A percentile compares a stretch with the other conserved stretches of the same genome.
Conservation (phyloP, 805 yeast species). For the Ogataea pilisensis region DNA sequence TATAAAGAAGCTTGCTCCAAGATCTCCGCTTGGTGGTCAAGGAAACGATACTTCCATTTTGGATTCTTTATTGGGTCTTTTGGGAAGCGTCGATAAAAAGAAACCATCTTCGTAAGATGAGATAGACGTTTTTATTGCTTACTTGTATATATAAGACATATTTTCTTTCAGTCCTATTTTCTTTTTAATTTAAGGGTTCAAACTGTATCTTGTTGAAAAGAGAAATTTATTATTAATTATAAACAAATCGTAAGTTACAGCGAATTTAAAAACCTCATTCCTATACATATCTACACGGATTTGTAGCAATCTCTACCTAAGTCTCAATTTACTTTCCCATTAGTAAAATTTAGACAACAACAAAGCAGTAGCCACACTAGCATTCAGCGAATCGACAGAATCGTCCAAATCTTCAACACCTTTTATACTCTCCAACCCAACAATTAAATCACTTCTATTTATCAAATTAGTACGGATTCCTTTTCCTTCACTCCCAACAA, state of each 20-base stretch:
- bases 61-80: constrained; percentile 20
- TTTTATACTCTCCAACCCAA: constrained; percentile 33
- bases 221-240: no score
- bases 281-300: neutral
- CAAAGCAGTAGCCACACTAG: constrained; percentile 83
- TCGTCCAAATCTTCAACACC: constrained; percentile 20
- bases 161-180: no score
- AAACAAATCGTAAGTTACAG: no score
- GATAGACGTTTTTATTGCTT: neutral
- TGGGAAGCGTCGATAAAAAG: constrained; percentile 20
- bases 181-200: no score
- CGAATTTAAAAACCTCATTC: no score
- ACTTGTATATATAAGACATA: neutral
- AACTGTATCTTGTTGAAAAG: no score
- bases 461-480: constrained; percentile 72
- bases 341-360: constrained; percentile 36
- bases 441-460: constrained; percentile 51
- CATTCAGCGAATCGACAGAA: constrained; percentile 76
- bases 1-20: constrained; percentile 15
- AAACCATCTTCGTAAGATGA: neutral
- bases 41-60: constrained; percentile 20
- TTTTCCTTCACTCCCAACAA: constrained; percentile 81
- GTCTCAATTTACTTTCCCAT: neutral
- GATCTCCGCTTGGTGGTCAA: constrained; percentile 19
- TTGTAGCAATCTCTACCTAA: neutral